A percentile compares a stretch with the other conserved stretches of the same genome.
Conservation (phyloP, 768 basidiomycete species). For the Collybia sordida region DNA sequence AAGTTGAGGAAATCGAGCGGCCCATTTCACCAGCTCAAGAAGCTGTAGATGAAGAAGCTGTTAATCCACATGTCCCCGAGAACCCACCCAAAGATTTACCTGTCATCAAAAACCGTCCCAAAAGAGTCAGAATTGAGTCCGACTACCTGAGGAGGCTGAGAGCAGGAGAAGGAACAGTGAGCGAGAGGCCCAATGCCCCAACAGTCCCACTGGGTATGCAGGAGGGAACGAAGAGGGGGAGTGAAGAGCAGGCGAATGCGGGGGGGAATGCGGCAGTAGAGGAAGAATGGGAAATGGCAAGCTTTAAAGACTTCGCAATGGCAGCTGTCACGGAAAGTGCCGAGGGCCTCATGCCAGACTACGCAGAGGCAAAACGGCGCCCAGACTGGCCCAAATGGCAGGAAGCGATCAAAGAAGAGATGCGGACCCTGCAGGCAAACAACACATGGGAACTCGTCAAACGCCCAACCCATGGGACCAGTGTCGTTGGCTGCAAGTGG, state of each 20-base stretch:
- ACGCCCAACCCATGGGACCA: slow-evolving; percentile 9
- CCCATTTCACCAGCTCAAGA: background rate
- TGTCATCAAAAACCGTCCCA: background rate
- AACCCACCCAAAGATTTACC: background rate
- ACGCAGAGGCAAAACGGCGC: slow-evolving; percentile 7
- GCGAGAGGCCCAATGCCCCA: background rate
- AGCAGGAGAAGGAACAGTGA: background rate
- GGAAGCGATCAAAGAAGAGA: slow-evolving; percentile 14
- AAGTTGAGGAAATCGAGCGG: background rate
- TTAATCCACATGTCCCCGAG: background rate
- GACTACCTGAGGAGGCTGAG: background rate
- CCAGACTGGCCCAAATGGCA: slow-evolving; percentile 17
- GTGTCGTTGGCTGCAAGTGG: slow-evolving; percentile 12
- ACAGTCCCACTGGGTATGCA: slow-evolving; percentile 1
- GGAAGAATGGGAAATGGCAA: slow-evolving; percentile 1
- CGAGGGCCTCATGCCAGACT: slow-evolving; percentile 10
- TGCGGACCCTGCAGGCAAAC: slow-evolving; percentile 15
- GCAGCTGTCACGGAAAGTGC: slow-evolving; percentile 1
- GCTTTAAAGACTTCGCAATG: slow-evolving; percentile 1
- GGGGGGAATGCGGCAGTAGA: background rate
- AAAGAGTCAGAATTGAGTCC: background rate
- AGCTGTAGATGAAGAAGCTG: background rate
- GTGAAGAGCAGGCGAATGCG: too few species aligned
- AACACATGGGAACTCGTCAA: slow-evolving; percentile 14
- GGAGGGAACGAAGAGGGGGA: too few species aligned